Evolutionary conservation across 192 early-diverging fungal species (phyloP).

Genomic region (Geranomyces variabilis): DNA sequence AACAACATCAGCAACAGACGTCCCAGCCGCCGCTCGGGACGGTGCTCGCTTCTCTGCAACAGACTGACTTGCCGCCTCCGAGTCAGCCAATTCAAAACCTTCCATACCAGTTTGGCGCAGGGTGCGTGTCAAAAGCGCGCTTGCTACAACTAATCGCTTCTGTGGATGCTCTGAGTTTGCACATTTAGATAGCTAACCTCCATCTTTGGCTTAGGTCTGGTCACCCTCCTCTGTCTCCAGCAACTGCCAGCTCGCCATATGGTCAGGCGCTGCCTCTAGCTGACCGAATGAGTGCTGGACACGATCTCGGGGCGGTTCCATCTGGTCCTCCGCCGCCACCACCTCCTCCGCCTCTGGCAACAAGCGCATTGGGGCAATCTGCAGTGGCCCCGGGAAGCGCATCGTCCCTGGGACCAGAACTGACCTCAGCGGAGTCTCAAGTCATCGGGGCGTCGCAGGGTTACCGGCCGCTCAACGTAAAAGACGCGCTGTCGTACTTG

Average conservation of each 20-base stretch:
- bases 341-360: neutral
- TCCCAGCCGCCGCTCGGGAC: neutral
- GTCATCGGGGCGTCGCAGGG: conserved; percentile 23
- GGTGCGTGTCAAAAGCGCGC: conserved; percentile 5
- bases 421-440: conserved; percentile 30
- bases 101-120: conserved; percentile 1
- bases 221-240: neutral
- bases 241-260: conserved; percentile 1
- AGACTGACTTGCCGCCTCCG: neutral
- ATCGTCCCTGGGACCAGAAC: neutral
- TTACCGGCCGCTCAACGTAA: conserved; percentile 74
- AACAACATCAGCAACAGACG: neutral
- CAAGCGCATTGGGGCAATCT: neutral
- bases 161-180: neutral
- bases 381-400: neutral
- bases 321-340: neutral
- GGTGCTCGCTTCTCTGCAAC: neutral
- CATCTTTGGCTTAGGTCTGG: neutral
- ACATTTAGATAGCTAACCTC: neutral
- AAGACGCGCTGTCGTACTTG: conserved; percentile 93
- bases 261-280: neutral
- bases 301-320: neutral
- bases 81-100: neutral
- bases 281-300: neutral
- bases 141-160: neutral